These are phyloP conservation scores for Fusarium cicatricum DNA, from an alignment of 2,329 filamentous ascomycete species.

Conservation along the genomic window DNA sequence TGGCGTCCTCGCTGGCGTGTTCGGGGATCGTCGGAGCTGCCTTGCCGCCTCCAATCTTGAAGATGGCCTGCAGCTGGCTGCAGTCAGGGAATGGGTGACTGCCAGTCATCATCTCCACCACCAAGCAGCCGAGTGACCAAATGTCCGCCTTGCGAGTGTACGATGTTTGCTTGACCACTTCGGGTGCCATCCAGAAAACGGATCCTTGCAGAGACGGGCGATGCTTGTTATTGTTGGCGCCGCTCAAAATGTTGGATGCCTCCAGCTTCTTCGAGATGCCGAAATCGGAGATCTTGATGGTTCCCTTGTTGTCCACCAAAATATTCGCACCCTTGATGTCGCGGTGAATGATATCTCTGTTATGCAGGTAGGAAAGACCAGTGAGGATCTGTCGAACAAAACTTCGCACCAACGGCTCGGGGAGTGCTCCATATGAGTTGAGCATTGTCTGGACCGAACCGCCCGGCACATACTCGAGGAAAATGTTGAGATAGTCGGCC, in stretches of 20 bases:
- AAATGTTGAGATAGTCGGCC: constrained; percentile 95
- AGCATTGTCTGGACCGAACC: constrained; percentile 98
- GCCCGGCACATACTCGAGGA: constrained; percentile 97
- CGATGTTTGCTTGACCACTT: constrained; percentile 96
- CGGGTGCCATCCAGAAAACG: constrained; percentile 99
- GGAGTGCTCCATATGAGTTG: constrained; percentile 95
- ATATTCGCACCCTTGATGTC: constrained; percentile 99
- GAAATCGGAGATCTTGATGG: constrained; percentile 99
- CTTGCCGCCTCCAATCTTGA: constrained; percentile 92
- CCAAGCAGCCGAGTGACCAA: constrained; percentile 95
- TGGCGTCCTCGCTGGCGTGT: constrained; percentile 82
- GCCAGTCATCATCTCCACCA: constrained; percentile 99
- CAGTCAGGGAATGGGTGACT: constrained; percentile 96
- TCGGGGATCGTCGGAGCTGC: constrained; percentile 90
- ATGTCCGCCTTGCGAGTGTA: constrained; percentile 99
- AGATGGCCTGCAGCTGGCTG: constrained; percentile 96
- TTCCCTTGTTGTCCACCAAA: constrained; percentile 97
- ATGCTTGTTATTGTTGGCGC: constrained; percentile 72
- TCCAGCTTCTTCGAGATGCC: constrained; percentile 98
- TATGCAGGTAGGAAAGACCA: constrained; percentile 92
- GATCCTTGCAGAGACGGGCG: constrained; percentile 89
- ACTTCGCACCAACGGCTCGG: constrained; percentile 91
- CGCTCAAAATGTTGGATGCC: constrained; percentile 82
- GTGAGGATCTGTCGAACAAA: constrained; percentile 96
- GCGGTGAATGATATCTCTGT: constrained; percentile 94